Conservation (phyloP, 371 early-diverging fungal species). For the Mucor plumbeus region DNA sequence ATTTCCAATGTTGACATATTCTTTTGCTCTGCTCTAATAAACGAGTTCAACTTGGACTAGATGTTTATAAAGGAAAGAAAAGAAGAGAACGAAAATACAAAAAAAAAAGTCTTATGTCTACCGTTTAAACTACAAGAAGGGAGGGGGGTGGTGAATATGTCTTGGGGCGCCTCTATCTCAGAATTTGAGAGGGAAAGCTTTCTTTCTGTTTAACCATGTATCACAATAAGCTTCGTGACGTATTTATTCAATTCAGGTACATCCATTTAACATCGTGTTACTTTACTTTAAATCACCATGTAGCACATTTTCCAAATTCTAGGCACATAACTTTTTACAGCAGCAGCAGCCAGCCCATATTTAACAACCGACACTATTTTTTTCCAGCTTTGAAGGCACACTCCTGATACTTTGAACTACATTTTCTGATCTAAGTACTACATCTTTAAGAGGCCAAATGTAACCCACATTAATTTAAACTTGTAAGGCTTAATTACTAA, state of each 20-base stretch:
- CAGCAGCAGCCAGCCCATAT: background rate
- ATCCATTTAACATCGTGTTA: background rate
- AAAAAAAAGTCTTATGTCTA: no score
- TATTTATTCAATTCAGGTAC: background rate
- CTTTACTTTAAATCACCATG: constrained; percentile 8
- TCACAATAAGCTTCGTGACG: constrained; percentile 6
- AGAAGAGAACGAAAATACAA: background rate
- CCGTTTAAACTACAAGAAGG: background rate
- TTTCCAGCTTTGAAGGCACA: no score
- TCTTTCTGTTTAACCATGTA: constrained; percentile 7
- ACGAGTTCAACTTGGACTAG: background rate
- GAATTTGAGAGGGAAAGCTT: background rate
- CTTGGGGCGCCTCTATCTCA: constrained; percentile 3
- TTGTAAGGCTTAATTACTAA: no score
- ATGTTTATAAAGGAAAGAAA: background rate
- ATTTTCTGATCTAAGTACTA: no score
- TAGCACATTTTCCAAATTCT: background rate
- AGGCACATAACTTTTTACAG: background rate
- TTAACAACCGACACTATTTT: no score
- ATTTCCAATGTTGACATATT: background rate
- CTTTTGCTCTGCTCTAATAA: background rate
- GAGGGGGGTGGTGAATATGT: background rate
- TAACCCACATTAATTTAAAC: no score
- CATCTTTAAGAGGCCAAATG: no score
- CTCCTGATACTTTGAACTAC: no score